phyloP scores from a whole-genome alignment of 2,329 filamentous ascomycete genomes.

The Raffaelea albimanens region DNA sequence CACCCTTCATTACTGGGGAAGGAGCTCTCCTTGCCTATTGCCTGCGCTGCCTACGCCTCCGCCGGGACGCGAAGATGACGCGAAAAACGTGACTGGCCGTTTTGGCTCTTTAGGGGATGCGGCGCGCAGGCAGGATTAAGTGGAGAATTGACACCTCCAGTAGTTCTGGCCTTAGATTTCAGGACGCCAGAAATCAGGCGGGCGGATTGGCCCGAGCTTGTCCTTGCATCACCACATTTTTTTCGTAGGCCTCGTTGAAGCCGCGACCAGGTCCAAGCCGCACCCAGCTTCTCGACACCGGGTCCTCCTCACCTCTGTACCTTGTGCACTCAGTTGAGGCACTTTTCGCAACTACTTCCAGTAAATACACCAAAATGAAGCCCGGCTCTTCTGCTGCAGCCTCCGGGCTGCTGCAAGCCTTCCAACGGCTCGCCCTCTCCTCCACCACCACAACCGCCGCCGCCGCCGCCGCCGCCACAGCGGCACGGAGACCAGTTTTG shows the following conservation, averaged over 20 bases:
- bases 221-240: no score
- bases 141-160: no score
- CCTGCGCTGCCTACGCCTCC: neutral
- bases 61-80: slow-evolving; percentile 34
- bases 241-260: no score
- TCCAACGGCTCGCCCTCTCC: slow-evolving; percentile 36
- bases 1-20: neutral
- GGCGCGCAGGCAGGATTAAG: no score
- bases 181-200: no score
- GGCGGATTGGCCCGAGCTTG: no score
- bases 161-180: no score
- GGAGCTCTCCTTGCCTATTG: neutral
- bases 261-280: no score
- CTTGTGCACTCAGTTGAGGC: no score
- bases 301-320: neutral
- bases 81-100: slow-evolving; percentile 27
- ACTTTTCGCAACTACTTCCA: neutral
- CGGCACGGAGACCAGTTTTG: neutral
- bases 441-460: slow-evolving; percentile 28
- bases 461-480: neutral
- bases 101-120: no score
- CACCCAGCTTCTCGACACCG: no score
- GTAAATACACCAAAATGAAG: slow-evolving; percentile 32
- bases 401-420: slow-evolving; percentile 34
- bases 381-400: slow-evolving; percentile 27